Percentiles rank a stretch among this genome's conserved stretches.
Conservation (phyloP, 805 yeast genomes). For the Grigorovia humatica region DNA sequence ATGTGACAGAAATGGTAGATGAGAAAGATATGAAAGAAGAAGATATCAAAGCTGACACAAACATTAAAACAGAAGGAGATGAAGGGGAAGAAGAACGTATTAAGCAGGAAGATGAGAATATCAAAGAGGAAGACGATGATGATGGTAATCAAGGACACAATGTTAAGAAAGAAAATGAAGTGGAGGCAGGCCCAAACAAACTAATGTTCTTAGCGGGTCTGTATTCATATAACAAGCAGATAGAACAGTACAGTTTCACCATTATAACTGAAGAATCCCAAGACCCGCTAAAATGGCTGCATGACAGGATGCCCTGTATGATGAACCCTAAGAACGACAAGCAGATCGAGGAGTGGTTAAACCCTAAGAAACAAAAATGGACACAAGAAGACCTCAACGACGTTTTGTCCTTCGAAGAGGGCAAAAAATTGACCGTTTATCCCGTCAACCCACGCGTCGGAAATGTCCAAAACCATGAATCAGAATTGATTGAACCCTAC, state of each 20-base stretch:
- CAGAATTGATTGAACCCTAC: constrained; percentile 24
- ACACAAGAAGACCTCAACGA: constrained; percentile 26
- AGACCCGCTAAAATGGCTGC: constrained; percentile 53
- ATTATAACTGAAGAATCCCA: constrained; percentile 69
- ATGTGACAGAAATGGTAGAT: constrained; percentile 39
- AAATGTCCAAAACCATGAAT: constrained; percentile 39
- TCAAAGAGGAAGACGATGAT: background rate
- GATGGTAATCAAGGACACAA: no score
- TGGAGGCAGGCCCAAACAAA: constrained; percentile 15
- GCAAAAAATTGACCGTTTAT: constrained; percentile 25
- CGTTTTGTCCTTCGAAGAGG: constrained; percentile 47
- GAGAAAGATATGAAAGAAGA: background rate
- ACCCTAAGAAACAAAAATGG: constrained; percentile 32
- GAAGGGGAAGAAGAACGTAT: background rate
- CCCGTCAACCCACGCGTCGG: constrained; percentile 37
- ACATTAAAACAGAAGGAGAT: background rate
- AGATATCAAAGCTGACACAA: background rate
- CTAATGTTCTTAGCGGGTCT: constrained; percentile 61
- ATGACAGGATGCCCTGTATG: constrained; percentile 68
- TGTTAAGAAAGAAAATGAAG: no score
- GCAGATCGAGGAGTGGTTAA: constrained; percentile 32
- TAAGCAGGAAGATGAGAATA: background rate
- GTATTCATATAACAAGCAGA: constrained; percentile 22
- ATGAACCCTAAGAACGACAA: constrained; percentile 33
- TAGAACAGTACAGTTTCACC: constrained; percentile 41